Base-by-base conservation (phyloP, 2,329 filamentous ascomycete genomes). In the Nigrospora osmanthi region DNA sequence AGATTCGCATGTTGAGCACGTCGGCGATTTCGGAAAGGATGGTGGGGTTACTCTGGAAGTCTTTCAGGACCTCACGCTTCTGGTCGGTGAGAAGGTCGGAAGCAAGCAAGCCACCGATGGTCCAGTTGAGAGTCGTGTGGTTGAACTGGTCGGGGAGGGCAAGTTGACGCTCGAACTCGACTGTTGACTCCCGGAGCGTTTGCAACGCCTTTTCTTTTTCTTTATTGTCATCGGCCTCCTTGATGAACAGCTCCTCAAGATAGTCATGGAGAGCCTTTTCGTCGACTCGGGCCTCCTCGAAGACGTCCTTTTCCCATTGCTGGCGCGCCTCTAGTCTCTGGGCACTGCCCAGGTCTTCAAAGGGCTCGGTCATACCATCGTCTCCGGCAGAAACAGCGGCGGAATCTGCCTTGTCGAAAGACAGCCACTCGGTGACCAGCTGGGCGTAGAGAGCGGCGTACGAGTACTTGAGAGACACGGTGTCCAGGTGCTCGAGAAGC, bases 1-100 rank as follows among this genome's bases (percentile, higher is more conserved):
- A 57, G 6, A 76, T 60, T 13, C 72, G 65, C 66, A 76, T 74
- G 49, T 76, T 76, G 41, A 77, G 62, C 2, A 76, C 72, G 45
- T 77, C 73, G 1, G 69, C 67, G 13, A 78, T 66, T 54, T 78
- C 74, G 2, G 57, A 58, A 11, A 76, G 50, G 10, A 76, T 68
- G 23, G 65, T 58, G 0, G 53, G 46, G 42, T 69, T 72, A 10
- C 57, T 55, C 17, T 63, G 54, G 43, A 76, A 70, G 38, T 73
- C 70, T 6, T 57, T 62, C 14, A 77, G 56, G 0, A 67, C 63
- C 46, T 63, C 63, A 3, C 65, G 55, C 37, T 68, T 66, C 45
- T 69, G 67, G 23, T 70, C 54, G 0, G 66, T 65, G 4, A 76
- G 60, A 0, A 75, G 58, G 32, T 72, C 70, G 0, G 69, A 70